phyloP scores from a whole-genome alignment of 176 grass and related monocot genomes.

The Oryza glumipatula region DNA sequence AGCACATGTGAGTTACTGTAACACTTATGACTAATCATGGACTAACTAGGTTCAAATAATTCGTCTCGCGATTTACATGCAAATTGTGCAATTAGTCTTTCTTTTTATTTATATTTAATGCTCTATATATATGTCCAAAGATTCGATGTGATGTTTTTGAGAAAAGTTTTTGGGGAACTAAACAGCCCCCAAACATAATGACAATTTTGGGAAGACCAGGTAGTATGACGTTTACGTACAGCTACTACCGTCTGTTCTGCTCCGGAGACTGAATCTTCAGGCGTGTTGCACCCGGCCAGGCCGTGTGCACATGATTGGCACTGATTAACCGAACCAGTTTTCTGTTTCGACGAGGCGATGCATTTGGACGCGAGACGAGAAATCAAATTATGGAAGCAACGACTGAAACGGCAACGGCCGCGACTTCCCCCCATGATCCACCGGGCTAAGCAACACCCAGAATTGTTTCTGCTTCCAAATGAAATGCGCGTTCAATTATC shows the following conservation, averaged over 20 bases:
- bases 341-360: not conserved
- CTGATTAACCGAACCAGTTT: not conserved
- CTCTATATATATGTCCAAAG: too few species aligned
- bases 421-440: not conserved
- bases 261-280: not conserved
- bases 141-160: too few species aligned
- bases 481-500: conserved; percentile 21
- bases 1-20: too few species aligned
- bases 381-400: not conserved
- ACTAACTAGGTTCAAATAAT: too few species aligned
- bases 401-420: not conserved
- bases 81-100: too few species aligned
- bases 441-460: not conserved
- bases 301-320: not conserved
- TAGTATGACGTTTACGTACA: not conserved
- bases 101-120: too few species aligned
- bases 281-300: not conserved
- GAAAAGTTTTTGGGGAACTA: too few species aligned
- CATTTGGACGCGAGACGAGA: not conserved
- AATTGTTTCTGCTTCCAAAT: not conserved
- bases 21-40: too few species aligned
- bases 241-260: not conserved
- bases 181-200: not conserved
- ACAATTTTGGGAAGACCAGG: not conserved
- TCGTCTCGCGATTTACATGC: too few species aligned